Evolutionary conservation across 2,329 filamentous ascomycete genomes (phyloP), one percentile per base, ranked within the genome.

Genomic region (Trichoderma endophyticum): DNA sequence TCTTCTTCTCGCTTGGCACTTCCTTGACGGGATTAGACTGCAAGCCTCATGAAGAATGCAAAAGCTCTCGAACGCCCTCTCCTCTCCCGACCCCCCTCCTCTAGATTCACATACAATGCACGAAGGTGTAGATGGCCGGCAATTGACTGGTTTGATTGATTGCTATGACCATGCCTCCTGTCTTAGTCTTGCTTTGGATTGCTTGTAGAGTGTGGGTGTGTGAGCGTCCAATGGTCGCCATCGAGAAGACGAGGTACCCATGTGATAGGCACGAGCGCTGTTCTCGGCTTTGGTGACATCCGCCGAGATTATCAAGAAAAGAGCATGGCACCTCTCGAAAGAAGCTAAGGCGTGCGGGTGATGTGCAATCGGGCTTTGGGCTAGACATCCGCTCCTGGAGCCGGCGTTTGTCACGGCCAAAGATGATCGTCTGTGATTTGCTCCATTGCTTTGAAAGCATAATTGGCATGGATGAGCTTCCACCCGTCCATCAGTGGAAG

Each of bases 1-100:
- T 71, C 34, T 32, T 43, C 30, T 24, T 36, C 60, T 64, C 60
- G 69, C 69, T 71, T 71, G 63, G 63, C 70, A 71, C 51, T 71
- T 68, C 64, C 62, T 39, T 36, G 59, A 24, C 30, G 18, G 64
- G 63, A 36, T n/a, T 68, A 71, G 64, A 21, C 36, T 34, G 32
- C 64, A 18, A n/a, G 36, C 34, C 2, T 60, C 11, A 5, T 48
- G 36, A 57, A 71, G 51, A 57, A 68, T 68, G 56, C 54, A 68
- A 68, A 65, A 24, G 26, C 32, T 56, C 43, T 39, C 15, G 18
- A 61, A 18, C 8, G 11, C 28, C 59, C 54, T 15, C 28, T 48
- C 21, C 39, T 15, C 34, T 11, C 15, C 6, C 8, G 21, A 9
- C 15, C 34, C 24, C 57, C 67, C 15, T 14, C 30, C 21, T 67